Conservation (phyloP, 495 filamentous ascomycete species). For the Penicillium subrubescens region DNA sequence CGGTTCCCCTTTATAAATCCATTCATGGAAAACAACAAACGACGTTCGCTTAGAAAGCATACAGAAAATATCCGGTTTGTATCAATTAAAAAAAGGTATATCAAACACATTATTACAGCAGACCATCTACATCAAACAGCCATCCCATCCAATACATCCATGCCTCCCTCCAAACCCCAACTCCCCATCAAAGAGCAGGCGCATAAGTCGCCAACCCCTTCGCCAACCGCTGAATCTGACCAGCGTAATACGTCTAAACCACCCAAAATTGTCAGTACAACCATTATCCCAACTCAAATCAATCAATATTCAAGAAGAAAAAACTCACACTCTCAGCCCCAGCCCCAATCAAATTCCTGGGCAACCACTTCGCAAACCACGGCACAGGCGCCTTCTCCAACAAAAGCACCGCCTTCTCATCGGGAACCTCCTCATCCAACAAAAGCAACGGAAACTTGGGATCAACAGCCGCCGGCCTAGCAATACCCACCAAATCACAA, state of each 20-base stretch:
- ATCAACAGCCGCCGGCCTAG: conserved; percentile 52
- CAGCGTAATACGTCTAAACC: conserved; percentile 41
- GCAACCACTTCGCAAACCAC: conserved; percentile 36
- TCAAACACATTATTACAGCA: background rate
- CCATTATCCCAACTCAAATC: background rate
- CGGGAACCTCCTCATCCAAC: conserved; percentile 53
- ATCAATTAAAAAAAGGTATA: background rate
- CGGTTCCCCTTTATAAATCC: background rate
- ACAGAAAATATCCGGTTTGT: background rate
- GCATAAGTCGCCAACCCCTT: conserved; percentile 36
- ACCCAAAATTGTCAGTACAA: conserved; percentile 3
- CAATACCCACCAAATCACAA: conserved; percentile 63
- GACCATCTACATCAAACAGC: background rate
- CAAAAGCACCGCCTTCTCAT: conserved; percentile 49
- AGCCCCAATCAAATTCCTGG: conserved; percentile 43
- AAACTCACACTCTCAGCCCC: conserved; percentile 47
- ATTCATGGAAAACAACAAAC: background rate
- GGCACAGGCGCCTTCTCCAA: conserved; percentile 38
- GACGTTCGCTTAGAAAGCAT: background rate
- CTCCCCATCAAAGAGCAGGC: conserved; percentile 22
- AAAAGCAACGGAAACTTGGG: conserved; percentile 52
- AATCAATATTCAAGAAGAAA: background rate
- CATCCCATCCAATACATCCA: background rate
- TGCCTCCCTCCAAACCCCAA: background rate
- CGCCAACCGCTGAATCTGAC: conserved; percentile 43